These are phyloP conservation scores for Phytophthora citrophthora DNA, from an alignment of 352 stramenopile genomes.

Conservation along the genomic window DNA sequence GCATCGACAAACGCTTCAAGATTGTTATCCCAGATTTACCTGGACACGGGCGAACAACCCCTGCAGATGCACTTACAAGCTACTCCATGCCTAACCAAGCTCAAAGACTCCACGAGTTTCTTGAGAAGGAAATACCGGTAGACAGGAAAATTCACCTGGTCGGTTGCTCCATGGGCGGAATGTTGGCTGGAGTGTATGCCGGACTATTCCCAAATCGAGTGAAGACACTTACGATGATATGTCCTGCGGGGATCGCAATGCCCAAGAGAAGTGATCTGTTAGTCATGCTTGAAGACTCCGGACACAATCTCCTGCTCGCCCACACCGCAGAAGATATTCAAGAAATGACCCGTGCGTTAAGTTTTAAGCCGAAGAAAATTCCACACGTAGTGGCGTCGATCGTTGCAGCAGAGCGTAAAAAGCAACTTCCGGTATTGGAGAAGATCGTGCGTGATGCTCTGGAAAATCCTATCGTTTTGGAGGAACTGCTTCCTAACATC, in stretches of 20 bases:
- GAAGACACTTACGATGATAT: slow-evolving; percentile 71
- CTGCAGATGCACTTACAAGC: slow-evolving; percentile 43
- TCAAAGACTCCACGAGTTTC: slow-evolving; percentile 56
- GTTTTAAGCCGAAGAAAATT: slow-evolving; percentile 33
- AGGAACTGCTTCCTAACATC: slow-evolving; percentile 65
- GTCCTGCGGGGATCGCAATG: slow-evolving; percentile 72
- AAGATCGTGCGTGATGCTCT: slow-evolving; percentile 67
- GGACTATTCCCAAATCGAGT: slow-evolving; percentile 59
- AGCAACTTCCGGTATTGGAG: slow-evolving; percentile 58
- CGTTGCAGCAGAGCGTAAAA: slow-evolving; percentile 51
- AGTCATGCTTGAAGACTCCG: slow-evolving; percentile 59
- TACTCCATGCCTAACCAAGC: slow-evolving; percentile 63
- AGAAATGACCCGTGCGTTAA: slow-evolving; percentile 57
- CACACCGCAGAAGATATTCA: slow-evolving; percentile 63
- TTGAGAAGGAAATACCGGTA: slow-evolving; percentile 47
- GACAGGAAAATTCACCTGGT: slow-evolving; percentile 71
- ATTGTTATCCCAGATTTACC: slow-evolving; percentile 71
- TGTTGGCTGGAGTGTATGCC: slow-evolving; percentile 71
- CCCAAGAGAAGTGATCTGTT: slow-evolving; percentile 65
- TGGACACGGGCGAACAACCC: slow-evolving; percentile 63
- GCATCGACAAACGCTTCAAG: slow-evolving; percentile 54
- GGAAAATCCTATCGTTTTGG: slow-evolving; percentile 54
- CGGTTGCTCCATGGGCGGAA: slow-evolving; percentile 77
- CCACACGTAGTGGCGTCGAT: slow-evolving; percentile 41
- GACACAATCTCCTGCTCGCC: slow-evolving; percentile 68